Conservation (phyloP, 257 asterid genomes). For the Penstemon davidsonii region DNA sequence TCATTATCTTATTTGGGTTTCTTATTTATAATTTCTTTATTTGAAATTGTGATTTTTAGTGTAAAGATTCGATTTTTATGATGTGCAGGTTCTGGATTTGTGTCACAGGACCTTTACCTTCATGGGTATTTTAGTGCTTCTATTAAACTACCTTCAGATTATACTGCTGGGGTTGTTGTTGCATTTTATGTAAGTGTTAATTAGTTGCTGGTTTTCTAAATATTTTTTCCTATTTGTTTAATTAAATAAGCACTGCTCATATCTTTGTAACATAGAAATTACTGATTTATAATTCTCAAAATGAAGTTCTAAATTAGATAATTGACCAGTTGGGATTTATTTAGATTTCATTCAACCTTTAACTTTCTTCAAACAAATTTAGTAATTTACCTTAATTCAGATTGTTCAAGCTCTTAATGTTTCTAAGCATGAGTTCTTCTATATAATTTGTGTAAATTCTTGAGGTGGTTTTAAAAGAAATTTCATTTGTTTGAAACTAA, state of each 20-base stretch:
- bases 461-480: constrained; percentile 13
- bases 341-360: no score
- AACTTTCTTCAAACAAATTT: no score
- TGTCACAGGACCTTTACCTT: constrained; percentile 80
- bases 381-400: no score
- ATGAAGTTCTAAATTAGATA: no score
- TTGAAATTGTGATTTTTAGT: neutral
- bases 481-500: constrained; percentile 20
- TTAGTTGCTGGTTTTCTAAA: neutral
- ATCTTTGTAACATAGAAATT: no score
- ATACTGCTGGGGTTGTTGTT: constrained; percentile 96
- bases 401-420: neutral
- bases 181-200: constrained; percentile 81
- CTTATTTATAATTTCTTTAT: neutral
- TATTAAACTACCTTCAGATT: constrained; percentile 83
- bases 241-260: neutral
- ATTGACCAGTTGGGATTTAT: no score
- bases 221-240: neutral
- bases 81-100: constrained; percentile 79
- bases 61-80: constrained; percentile 30
- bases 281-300: no score
- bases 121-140: constrained; percentile 92
- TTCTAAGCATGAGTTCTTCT: constrained; percentile 7
- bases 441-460: constrained; percentile 13
- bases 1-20: neutral